Percentiles rank a stretch among this genome's conserved stretches.
Conservation (phyloP, 768 basidiomycete species). For the Phallus indusiatus region DNA sequence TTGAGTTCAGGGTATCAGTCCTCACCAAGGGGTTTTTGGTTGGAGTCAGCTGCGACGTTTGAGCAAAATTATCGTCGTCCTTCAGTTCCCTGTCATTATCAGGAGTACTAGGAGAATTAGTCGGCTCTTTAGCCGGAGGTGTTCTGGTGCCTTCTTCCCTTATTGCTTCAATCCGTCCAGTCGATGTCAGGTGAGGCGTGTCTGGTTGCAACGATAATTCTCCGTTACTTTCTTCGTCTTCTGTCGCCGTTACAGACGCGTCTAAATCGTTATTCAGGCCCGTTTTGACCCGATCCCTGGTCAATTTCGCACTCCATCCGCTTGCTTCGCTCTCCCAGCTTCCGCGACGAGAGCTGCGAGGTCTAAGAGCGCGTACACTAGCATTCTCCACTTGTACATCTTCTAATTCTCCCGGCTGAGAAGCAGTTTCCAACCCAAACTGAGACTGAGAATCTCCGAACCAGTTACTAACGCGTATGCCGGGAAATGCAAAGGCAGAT, state of each 20-base stretch:
- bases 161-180: background rate
- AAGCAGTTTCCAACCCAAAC: conserved; percentile 46
- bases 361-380: conserved; percentile 81
- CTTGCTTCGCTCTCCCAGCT: conserved; percentile 91
- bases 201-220: conserved; percentile 25
- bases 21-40: background rate
- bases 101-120: background rate
- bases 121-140: conserved; percentile 2
- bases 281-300: conserved; percentile 52
- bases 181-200: conserved; percentile 4
- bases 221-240: conserved; percentile 8
- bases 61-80: background rate
- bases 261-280: conserved; percentile 40
- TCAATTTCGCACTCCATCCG: conserved; percentile 73
- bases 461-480: conserved; percentile 41
- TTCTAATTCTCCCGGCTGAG: conserved; percentile 48
- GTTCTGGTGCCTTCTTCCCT: conserved; percentile 1
- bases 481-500: conserved; percentile 76
- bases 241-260: conserved; percentile 1
- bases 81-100: background rate
- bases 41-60: conserved; percentile 1
- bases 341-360: conserved; percentile 74
- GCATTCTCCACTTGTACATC: conserved; percentile 67
- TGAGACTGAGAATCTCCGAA: conserved; percentile 60
- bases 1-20: background rate